A percentile compares a stretch with the other conserved stretches of the same genome.
Conservation (phyloP, 225 moss, liverwort and hornwort genomes). For the Straminergon stramineum region DNA sequence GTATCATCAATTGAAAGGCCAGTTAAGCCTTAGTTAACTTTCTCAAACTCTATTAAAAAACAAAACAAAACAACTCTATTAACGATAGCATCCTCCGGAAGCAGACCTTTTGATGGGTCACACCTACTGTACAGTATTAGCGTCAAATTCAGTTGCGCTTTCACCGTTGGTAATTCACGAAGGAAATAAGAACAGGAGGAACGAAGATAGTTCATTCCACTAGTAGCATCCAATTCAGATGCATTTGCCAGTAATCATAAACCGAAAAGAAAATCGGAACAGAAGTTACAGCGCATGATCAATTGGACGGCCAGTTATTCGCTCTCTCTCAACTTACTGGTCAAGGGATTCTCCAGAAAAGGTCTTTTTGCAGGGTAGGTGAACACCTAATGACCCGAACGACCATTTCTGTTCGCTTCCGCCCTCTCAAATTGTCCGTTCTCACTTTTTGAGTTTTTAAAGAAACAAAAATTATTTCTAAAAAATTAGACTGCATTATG, state of each 20-base stretch:
- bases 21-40: not conserved
- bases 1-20: not conserved
- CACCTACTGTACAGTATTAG: not conserved
- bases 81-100: not conserved
- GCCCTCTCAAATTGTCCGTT: too few relatives aligned
- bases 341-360: not conserved
- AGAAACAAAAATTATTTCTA: too few relatives aligned
- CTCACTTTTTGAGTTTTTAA: too few relatives aligned
- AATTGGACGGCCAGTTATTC: not conserved
- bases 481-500: too few relatives aligned
- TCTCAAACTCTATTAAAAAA: not conserved
- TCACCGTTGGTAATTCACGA: not conserved
- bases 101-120: not conserved
- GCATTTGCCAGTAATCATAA: not conserved
- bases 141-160: not conserved
- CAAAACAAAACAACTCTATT: too few relatives aligned
- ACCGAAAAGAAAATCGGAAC: not conserved
- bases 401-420: too few relatives aligned
- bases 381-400: too few relatives aligned
- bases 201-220: not conserved
- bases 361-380: not conserved
- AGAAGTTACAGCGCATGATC: not conserved
- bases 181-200: not conserved
- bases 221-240: not conserved
- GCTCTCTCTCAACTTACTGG: not conserved